These are phyloP conservation scores for Quercus engelmannii DNA, from an alignment of 306 rosid species.

Conservation along the genomic window DNA sequence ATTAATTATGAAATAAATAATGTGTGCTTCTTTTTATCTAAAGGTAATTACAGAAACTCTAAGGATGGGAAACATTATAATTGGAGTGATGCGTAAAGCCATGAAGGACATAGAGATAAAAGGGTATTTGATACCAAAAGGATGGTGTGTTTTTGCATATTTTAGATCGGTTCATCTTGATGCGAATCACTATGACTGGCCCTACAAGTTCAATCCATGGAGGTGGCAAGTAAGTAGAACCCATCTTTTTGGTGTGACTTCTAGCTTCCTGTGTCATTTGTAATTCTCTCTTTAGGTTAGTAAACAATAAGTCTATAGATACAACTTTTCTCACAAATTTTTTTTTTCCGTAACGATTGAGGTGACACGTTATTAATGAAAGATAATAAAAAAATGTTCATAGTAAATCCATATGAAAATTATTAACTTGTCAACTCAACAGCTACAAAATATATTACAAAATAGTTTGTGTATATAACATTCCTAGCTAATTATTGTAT, in stretches of 20 bases:
- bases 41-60: conserved; percentile 89
- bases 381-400: too few species aligned
- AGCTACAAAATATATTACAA: too few species aligned
- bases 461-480: too few species aligned
- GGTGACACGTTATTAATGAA: too few species aligned
- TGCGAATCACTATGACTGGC: conserved; percentile 61
- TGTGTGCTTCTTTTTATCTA: background rate
- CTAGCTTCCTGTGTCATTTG: background rate
- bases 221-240: conserved; percentile 85
- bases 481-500: too few species aligned
- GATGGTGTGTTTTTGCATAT: conserved; percentile 77
- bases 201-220: conserved; percentile 94
- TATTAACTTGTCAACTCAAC: too few species aligned
- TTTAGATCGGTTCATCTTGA: conserved; percentile 96
- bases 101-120: conserved; percentile 80
- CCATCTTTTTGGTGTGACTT: background rate
- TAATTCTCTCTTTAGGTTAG: background rate
- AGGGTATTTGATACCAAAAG: conserved; percentile 79
- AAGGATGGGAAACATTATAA: conserved; percentile 81
- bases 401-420: too few species aligned
- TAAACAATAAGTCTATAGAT: too few species aligned
- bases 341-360: too few species aligned
- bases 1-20: background rate
- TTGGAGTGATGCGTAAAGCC: conserved; percentile 86
- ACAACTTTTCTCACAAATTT: too few species aligned